phyloP scores from a whole-genome alignment of 257 asterid species.

The Scutellaria minor region DNA sequence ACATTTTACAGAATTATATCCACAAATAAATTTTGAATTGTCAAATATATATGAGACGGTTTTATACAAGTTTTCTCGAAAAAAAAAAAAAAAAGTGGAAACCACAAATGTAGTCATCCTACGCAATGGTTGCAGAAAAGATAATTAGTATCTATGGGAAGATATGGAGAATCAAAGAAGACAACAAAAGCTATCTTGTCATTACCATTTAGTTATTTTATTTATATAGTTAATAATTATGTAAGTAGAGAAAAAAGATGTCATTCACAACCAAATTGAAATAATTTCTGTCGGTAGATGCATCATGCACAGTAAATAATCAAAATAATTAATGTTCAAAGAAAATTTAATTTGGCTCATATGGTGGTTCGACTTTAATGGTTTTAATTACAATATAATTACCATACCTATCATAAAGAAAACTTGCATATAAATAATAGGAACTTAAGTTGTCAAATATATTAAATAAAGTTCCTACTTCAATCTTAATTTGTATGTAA shows the following conservation, averaged over 20 bases:
- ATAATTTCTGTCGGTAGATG: constrained; percentile 51
- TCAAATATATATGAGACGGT: no score
- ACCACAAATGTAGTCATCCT: constrained; percentile 29
- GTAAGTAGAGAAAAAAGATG: neutral
- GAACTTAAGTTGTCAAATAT: neutral
- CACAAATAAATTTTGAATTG: no score
- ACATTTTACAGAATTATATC: no score
- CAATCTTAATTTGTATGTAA: neutral
- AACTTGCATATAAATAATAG: neutral
- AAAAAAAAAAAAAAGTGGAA: neutral
- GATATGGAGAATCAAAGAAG: constrained; percentile 20
- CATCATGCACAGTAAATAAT: constrained; percentile 21
- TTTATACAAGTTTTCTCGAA: no score
- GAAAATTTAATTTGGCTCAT: constrained; percentile 32
- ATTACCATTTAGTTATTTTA: constrained; percentile 19
- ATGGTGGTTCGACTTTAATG: constrained; percentile 43
- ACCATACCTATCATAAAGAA: constrained; percentile 7
- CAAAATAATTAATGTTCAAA: constrained; percentile 15
- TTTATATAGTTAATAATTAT: neutral
- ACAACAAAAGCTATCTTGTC: constrained; percentile 37
- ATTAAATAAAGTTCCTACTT: neutral
- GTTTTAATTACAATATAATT: constrained; percentile 26
- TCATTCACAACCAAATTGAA: constrained; percentile 33
- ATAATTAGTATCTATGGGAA: constrained; percentile 9
- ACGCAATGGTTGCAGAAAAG: constrained; percentile 35